These are phyloP conservation scores for Fistulifera solaris DNA, from an alignment of 108 stramenopile genomes.

Conservation along the genomic window DNA sequence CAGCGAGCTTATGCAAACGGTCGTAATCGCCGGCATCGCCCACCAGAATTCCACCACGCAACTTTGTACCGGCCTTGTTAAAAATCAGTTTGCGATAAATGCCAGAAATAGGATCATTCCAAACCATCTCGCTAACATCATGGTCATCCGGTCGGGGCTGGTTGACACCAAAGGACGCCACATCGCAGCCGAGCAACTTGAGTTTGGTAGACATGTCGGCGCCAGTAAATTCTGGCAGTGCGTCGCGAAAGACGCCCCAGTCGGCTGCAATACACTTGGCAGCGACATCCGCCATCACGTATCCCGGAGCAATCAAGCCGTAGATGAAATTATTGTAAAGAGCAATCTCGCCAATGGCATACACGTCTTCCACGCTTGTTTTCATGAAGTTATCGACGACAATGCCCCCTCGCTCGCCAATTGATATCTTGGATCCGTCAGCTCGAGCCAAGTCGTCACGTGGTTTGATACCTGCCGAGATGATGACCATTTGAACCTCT, in stretches of 20 bases:
- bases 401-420: constrained; percentile 87
- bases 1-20: constrained; percentile 66
- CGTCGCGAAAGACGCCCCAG: constrained; percentile 35
- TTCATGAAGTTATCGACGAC: constrained; percentile 77
- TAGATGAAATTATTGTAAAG: constrained; percentile 90
- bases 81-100: constrained; percentile 93
- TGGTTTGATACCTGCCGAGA: constrained; percentile 87
- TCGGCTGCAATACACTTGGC: constrained; percentile 68
- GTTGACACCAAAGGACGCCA: constrained; percentile 88
- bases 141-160: constrained; percentile 73
- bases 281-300: constrained; percentile 84
- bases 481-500: constrained; percentile 87
- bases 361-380: constrained; percentile 71
- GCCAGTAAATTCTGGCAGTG: constrained; percentile 66
- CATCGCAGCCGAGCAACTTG: constrained; percentile 92
- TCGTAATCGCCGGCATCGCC: constrained; percentile 88
- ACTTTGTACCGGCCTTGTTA: constrained; percentile 81
- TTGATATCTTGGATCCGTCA: constrained; percentile 34
- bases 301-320: constrained; percentile 87
- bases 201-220: constrained; percentile 93
- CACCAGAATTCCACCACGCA: constrained; percentile 87
- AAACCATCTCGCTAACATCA: constrained; percentile 75
- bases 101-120: constrained; percentile 82
- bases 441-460: constrained; percentile 83
- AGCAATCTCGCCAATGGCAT: constrained; percentile 89